Evolutionary conservation across 805 yeast species (phyloP).

Genomic region (Trichomonascus vanleenenianus): DNA sequence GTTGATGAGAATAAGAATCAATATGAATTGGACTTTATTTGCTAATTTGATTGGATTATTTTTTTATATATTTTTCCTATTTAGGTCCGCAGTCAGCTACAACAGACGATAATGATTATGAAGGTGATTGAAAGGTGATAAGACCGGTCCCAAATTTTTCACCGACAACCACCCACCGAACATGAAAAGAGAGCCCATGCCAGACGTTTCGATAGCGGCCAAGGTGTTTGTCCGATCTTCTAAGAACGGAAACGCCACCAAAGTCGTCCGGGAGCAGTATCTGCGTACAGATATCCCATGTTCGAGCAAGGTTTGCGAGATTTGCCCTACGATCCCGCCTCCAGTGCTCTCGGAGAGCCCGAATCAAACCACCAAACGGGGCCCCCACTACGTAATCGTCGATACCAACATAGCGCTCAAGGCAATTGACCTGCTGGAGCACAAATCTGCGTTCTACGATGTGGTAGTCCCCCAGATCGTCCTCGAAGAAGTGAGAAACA

Average conservation of each 20-base stretch:
- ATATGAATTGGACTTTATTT: too few species aligned
- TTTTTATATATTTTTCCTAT: too few species aligned
- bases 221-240: slow-evolving; percentile 85
- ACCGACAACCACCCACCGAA: neutral
- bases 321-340: slow-evolving; percentile 54
- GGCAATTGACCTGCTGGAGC: slow-evolving; percentile 86
- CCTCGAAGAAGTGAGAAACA: slow-evolving; percentile 83
- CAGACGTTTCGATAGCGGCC: slow-evolving; percentile 19
- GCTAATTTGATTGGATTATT: too few species aligned
- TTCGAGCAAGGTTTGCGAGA: slow-evolving; percentile 59
- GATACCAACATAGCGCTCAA: slow-evolving; percentile 86
- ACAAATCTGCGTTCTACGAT: slow-evolving; percentile 67
- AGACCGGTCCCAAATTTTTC: too few species aligned
- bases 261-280: slow-evolving; percentile 91
- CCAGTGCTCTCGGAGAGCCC: slow-evolving; percentile 65
- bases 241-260: slow-evolving; percentile 73
- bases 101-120: too few species aligned
- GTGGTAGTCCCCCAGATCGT: slow-evolving; percentile 95
- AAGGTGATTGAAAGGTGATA: too few species aligned
- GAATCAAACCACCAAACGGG: slow-evolving; percentile 36
- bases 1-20: too few species aligned
- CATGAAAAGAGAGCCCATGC: neutral
- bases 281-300: slow-evolving; percentile 90
- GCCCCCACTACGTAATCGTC: slow-evolving; percentile 72
- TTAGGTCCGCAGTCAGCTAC: too few species aligned